phyloP scores from a whole-genome alignment of 2,329 filamentous ascomycete genomes.

The Sphaerulina populicola region DNA sequence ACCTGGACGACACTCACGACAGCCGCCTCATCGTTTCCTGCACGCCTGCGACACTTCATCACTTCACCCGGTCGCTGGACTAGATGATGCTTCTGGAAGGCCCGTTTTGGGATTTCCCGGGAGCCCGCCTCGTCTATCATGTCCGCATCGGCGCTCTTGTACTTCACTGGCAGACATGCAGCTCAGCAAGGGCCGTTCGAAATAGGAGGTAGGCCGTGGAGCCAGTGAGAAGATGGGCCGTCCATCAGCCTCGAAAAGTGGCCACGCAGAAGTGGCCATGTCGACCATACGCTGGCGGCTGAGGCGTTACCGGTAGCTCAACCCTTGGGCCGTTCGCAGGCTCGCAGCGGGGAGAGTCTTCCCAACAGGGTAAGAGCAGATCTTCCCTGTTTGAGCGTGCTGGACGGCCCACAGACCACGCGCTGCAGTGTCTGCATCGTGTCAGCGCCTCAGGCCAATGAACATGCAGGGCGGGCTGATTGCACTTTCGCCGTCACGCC shows the following conservation, averaged over 20 bases:
- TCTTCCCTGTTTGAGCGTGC: conserved; percentile 1
- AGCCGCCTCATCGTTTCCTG: background rate
- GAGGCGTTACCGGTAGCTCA: conserved; percentile 12
- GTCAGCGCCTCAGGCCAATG: conserved; percentile 21
- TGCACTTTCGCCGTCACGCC: conserved; percentile 16
- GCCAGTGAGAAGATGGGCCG: conserved; percentile 6
- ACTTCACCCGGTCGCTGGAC: conserved; percentile 7
- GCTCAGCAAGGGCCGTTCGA: conserved; percentile 11
- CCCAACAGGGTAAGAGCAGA: conserved; percentile 10
- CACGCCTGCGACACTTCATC: background rate
- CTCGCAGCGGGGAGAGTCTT: conserved; percentile 9
- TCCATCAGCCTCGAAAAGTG: background rate
- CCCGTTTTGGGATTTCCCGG: background rate
- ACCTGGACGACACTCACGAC: background rate
- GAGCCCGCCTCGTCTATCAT: background rate
- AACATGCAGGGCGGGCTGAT: conserved; percentile 12
- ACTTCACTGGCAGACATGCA: conserved; percentile 6
- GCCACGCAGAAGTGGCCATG: conserved; percentile 19
- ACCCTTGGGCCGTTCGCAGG: conserved; percentile 5
- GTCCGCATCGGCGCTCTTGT: background rate
- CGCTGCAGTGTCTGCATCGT: conserved; percentile 13
- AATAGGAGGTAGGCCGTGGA: conserved; percentile 2
- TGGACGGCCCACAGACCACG: conserved; percentile 10
- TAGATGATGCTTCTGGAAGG: conserved; percentile 2
- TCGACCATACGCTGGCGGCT: conserved; percentile 14